Evolutionary conservation across 78 protist species (phyloP).

Genomic region (Dictyostelium intermedium): DNA sequence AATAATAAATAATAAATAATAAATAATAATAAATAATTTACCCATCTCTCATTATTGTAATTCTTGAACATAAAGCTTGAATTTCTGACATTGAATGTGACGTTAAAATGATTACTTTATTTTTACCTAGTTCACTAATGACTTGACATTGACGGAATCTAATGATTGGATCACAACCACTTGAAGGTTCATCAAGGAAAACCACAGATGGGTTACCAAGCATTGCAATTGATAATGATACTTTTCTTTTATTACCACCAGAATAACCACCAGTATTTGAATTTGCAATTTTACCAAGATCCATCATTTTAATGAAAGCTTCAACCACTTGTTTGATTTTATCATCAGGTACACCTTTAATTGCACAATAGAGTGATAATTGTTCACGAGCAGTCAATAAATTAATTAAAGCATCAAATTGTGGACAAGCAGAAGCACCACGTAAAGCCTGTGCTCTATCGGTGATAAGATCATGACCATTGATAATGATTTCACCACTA

Average conservation of each 20-base stretch:
- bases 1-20: too few species aligned
- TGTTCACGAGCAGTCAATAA: constrained; percentile 72
- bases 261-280: constrained; percentile 59
- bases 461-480: constrained; percentile 68
- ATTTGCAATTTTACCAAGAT: constrained; percentile 15
- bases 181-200: constrained; percentile 58
- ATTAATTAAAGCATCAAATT: constrained; percentile 62
- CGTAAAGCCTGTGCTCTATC: constrained; percentile 26
- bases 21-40: not conserved
- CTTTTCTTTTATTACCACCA: constrained; percentile 93
- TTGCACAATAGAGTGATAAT: constrained; percentile 26
- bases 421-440: constrained; percentile 31
- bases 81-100: constrained; percentile 93
- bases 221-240: constrained; percentile 89
- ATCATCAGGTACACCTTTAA: constrained; percentile 63
- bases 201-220: constrained; percentile 83
- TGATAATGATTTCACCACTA: constrained; percentile 84
- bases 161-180: constrained; percentile 91
- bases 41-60: constrained; percentile 84
- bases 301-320: constrained; percentile 66
- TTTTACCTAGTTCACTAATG: constrained; percentile 49
- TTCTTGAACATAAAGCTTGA: constrained; percentile 76
- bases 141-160: constrained; percentile 87
- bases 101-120: constrained; percentile 86
- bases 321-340: not conserved